Conservation (phyloP, 805 yeast species). For the Kluyveromyces dobzhanskii region DNA sequence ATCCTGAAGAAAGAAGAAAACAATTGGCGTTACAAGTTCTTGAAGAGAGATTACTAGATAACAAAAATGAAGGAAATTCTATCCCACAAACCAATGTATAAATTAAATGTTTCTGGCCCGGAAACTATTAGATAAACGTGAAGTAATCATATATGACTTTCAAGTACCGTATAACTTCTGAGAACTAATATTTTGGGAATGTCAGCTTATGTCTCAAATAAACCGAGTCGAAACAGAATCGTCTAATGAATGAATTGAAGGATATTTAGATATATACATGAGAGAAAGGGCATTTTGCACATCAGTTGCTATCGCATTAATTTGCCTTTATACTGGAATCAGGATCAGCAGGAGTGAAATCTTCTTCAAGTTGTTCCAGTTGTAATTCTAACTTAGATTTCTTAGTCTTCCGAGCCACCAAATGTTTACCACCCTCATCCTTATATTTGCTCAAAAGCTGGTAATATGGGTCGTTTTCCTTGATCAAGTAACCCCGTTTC, state of each 20-base stretch:
- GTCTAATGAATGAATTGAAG: too few relatives aligned
- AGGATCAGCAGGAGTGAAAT: conserved; percentile 13
- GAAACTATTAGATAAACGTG: too few relatives aligned
- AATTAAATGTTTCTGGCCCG: too few relatives aligned
- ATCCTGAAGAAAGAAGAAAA: conserved; percentile 65
- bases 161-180: too few relatives aligned
- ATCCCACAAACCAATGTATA: neutral
- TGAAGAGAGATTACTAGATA: conserved; percentile 47
- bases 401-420: conserved; percentile 20
- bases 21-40: conserved; percentile 69
- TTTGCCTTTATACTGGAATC: conserved; percentile 11
- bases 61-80: neutral
- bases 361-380: conserved; percentile 31
- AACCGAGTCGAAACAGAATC: too few relatives aligned
- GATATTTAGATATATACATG: too few relatives aligned
- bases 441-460: conserved; percentile 19
- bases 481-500: conserved; percentile 67
- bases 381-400: conserved; percentile 27
- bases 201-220: too few relatives aligned
- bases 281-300: too few relatives aligned
- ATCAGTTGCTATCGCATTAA: too few relatives aligned
- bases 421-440: conserved; percentile 12
- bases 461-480: conserved; percentile 28
- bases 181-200: too few relatives aligned
- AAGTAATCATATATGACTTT: too few relatives aligned